Evolutionary conservation across 257 asterid species (phyloP), one percentile per base, ranked within the genome.

Genomic region (Penstemon newberryi): DNA sequence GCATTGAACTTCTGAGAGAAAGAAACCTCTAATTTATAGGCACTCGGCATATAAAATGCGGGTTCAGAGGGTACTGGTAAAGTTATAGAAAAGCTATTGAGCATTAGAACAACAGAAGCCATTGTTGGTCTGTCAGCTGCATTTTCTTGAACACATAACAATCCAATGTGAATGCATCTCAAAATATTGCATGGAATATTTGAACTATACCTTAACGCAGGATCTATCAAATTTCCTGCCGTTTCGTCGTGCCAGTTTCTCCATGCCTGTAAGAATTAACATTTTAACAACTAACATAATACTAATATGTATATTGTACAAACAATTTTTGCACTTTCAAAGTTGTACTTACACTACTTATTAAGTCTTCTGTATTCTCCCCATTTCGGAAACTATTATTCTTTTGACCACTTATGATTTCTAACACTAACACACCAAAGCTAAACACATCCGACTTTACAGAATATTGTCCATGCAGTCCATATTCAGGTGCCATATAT

Each of bases 321-420:
- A 25, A 4, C 5, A 56, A 6, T n/a, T 13, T 33, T 8, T 6
- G 61, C 11, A 6, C 41, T 41, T 0, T 39, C 11, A 60, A 60
- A 15, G 13, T 39, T 13, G 36, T 36, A 63, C 78, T 77, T 73
- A 73, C 82, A 52, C 7, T 55, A 40, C 73, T 74, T 11, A 58
- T 65, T 38, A 77, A 66, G 60, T 69, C 33, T 25, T 25, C 33
- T 25, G 33, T 25, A 25, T 25, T 25, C 33, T 25, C 33, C 33
- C 33, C 33, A 45, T 52, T 15, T 25, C 11, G 45, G 9, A 73
- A 66, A 52, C 42, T 56, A 7, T 25, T 7, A 59, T 60, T 65
- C 56, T 36, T 70, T 58, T 57, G 56, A 6, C 82, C 59, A 41
- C 71, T 73, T 9, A 78, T 45, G 18, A 78, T 73, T 71, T 78